Evolutionary conservation across 345 rosid species (phyloP).

Genomic region (Boechera retrofracta): DNA sequence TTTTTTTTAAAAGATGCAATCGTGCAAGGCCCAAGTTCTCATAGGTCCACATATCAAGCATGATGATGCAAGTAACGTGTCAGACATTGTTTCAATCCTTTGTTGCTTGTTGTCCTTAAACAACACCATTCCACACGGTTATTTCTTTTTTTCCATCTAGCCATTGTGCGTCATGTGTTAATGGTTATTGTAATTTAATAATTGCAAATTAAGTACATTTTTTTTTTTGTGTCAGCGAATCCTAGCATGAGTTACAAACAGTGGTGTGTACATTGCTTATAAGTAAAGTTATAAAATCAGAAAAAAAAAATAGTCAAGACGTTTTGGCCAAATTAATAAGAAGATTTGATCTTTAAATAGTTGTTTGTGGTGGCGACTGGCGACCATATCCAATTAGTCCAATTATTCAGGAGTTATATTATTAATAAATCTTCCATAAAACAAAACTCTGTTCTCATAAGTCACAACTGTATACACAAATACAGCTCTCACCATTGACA

Average conservation of each 20-base stretch:
- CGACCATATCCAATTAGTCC: neutral
- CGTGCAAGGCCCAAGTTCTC: conserved; percentile 13
- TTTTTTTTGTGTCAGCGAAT: neutral
- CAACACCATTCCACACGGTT: conserved; percentile 24
- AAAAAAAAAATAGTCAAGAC: neutral
- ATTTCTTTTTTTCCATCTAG: neutral
- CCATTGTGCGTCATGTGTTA: neutral
- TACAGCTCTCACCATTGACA: conserved; percentile 16
- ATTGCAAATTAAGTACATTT: neutral
- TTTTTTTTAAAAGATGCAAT: neutral
- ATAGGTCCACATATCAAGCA: conserved; percentile 14
- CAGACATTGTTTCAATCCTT: conserved; percentile 7
- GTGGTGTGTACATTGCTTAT: neutral
- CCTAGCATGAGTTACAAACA: conserved; percentile 5
- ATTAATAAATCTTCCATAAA: neutral
- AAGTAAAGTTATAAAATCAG: neutral
- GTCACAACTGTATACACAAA: neutral
- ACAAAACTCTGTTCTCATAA: neutral
- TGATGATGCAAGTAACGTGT: conserved; percentile 23
- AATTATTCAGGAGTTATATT: conserved; percentile 24
- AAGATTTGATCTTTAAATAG: neutral
- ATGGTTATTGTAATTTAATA: neutral
- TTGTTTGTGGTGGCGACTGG: neutral
- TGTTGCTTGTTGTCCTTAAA: conserved; percentile 22
- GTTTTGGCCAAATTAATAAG: neutral